These are phyloP conservation scores for Cyclotella kingstonii DNA, from an alignment of 108 stramenopile genomes.

Conservation along the genomic window DNA sequence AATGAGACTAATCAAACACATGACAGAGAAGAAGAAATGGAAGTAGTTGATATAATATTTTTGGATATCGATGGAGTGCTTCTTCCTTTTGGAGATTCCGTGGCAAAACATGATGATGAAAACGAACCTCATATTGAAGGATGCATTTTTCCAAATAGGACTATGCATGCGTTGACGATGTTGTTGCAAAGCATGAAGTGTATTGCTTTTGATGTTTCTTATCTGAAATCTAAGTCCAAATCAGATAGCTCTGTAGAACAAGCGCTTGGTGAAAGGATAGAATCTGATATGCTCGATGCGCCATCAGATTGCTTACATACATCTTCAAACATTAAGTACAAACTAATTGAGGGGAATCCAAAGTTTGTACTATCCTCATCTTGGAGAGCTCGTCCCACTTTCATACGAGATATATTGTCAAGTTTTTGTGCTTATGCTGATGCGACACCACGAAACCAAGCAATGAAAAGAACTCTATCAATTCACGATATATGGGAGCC, in stretches of 20 bases:
- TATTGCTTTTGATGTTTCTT: too few species aligned
- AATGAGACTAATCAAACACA: too few species aligned
- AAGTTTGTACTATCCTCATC: constrained; percentile 60
- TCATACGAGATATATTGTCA: constrained; percentile 57
- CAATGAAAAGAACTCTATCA: not conserved
- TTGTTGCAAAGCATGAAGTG: constrained; percentile 30
- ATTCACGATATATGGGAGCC: constrained; percentile 20
- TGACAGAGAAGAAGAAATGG: not conserved
- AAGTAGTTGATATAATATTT: constrained; percentile 52
- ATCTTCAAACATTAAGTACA: not conserved
- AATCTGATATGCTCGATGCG: not conserved
- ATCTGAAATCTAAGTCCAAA: too few species aligned
- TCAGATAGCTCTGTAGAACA: not conserved
- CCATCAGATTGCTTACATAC: not conserved
- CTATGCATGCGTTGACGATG: constrained; percentile 42
- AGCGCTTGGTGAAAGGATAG: not conserved
- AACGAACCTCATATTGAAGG: not conserved
- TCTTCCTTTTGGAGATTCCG: constrained; percentile 54
- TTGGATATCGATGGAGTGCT: constrained; percentile 79
- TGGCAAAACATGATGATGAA: not conserved
- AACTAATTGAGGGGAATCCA: constrained; percentile 16
- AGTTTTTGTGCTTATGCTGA: constrained; percentile 39
- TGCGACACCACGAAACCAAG: not conserved
- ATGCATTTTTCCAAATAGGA: constrained; percentile 55
- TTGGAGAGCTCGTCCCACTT: constrained; percentile 53